Base-by-base conservation (phyloP, 2,329 filamentous ascomycete species). In the Emergomyces orientalis region DNA sequence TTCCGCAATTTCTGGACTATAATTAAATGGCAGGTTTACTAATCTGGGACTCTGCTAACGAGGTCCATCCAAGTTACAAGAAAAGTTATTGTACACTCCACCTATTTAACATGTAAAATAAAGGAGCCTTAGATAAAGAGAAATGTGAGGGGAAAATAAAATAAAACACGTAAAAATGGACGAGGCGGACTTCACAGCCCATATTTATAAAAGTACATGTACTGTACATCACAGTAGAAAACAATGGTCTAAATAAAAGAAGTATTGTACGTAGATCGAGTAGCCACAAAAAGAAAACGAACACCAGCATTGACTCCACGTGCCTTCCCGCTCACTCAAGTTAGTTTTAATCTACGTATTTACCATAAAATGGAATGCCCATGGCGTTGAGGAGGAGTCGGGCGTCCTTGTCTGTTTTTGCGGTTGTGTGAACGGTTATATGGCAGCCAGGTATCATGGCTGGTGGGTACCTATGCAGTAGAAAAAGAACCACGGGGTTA, bases 381-480 rank as follows among this genome's bases (percentile, higher is more conserved):
- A 92, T 77, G 14, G 87, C 80, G 69, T 84, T 83, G 63, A 91
- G 79, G 61, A 97, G 81, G 64, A 96, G 77, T 68, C 90, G 84
- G 8, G 89, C 92, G 70, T 97, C 91, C 70, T 87, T 86, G 75
- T 97, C 91, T 34, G 88, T 93, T 32, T 82, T 91, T 51, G 90
- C 92, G 34, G 88, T 88, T 0, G 92, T 97, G 75, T 94, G 87
- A 62, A 96, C 82, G 63, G 88, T 88, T 69, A 97, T 85, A 70
- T 94, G 85, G 74, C 88, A 89, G 73, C 91, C 91, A 19, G 92
- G 90, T 68, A 96, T 88, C 88, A 94, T 88, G 77, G 84, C 85
- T 5, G 84, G 80, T 3, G 83, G 84, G 68, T 86, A 87, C 74
- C 83, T 86, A 64, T 49, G 58, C 47, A 47, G 37, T 3, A 9